Percentiles rank a stretch among this genome's conserved stretches.
Evolutionary conservation across 345 rosid genomes (phyloP).

Genomic region (Schrenkiella parvula): DNA sequence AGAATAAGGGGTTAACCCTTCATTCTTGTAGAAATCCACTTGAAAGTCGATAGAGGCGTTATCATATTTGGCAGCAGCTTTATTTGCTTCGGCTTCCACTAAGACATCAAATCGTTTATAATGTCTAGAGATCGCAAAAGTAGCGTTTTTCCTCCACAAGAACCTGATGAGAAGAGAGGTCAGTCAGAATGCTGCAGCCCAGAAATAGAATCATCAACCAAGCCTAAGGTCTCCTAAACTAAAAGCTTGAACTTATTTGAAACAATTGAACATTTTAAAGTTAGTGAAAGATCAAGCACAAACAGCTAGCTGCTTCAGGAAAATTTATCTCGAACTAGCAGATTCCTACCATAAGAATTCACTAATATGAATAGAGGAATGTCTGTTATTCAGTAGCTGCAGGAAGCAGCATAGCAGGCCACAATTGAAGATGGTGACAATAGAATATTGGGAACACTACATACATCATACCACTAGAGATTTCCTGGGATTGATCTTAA

Average conservation of each 20-base stretch:
- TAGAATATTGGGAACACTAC: neutral
- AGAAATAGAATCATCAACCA: neutral
- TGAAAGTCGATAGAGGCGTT: slow-evolving; percentile 89
- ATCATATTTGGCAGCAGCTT: slow-evolving; percentile 96
- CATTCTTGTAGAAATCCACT: slow-evolving; percentile 79
- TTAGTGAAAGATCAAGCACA: neutral
- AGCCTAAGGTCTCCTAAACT: slow-evolving; percentile 2
- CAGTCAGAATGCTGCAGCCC: neutral
- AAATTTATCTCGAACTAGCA: slow-evolving; percentile 5
- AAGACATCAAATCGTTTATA: slow-evolving; percentile 87
- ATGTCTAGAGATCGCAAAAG: slow-evolving; percentile 92
- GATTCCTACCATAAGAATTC: neutral
- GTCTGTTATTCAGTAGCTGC: neutral
- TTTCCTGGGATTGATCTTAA: neutral
- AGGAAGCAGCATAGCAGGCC: neutral
- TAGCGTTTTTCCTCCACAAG: slow-evolving; percentile 95
- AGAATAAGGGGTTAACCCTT: slow-evolving; percentile 86
- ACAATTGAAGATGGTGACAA: neutral
- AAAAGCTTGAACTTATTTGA: neutral
- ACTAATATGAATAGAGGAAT: neutral
- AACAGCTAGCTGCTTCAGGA: neutral
- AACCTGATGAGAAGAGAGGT: slow-evolving; percentile 53
- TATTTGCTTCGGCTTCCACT: slow-evolving; percentile 93
- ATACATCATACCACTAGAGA: neutral
- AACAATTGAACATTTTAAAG: neutral